phyloP scores from a whole-genome alignment of 2,329 filamentous ascomycete genomes.

The Cytospora schulzeri region DNA sequence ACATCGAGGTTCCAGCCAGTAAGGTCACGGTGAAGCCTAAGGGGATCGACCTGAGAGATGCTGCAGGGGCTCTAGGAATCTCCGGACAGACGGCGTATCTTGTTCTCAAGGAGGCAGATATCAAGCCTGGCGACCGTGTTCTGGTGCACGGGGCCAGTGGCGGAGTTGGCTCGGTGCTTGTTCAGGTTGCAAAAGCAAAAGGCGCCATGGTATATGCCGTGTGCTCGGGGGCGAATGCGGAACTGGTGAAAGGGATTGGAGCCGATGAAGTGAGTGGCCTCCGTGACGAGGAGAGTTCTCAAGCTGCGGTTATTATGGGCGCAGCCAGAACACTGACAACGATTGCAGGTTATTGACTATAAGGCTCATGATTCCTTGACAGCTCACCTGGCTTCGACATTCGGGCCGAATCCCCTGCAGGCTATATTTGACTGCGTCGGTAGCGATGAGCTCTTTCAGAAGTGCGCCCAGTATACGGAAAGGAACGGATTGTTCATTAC shows the following conservation, averaged over 20 bases:
- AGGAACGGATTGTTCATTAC: slow-evolving; percentile 39
- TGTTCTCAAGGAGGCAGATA: slow-evolving; percentile 32
- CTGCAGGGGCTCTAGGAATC: slow-evolving; percentile 39
- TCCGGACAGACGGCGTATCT: slow-evolving; percentile 40
- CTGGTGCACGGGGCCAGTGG: slow-evolving; percentile 55
- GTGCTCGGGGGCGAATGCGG: slow-evolving; percentile 50
- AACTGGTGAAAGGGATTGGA: slow-evolving; percentile 48
- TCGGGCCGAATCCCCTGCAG: slow-evolving; percentile 38
- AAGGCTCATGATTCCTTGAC: slow-evolving; percentile 41
- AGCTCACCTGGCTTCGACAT: slow-evolving; percentile 35
- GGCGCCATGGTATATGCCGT: slow-evolving; percentile 48
- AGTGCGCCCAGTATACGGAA: slow-evolving; percentile 44
- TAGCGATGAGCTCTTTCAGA: slow-evolving; percentile 47
- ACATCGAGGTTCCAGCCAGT: slow-evolving; percentile 37
- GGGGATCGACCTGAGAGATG: slow-evolving; percentile 29
- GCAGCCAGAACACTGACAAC: background rate
- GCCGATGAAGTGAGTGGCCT: slow-evolving; percentile 46
- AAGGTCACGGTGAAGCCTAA: slow-evolving; percentile 35
- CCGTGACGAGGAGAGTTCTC: too few species aligned
- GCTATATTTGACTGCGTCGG: slow-evolving; percentile 54
- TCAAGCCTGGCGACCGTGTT: slow-evolving; percentile 36
- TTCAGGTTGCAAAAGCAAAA: slow-evolving; percentile 48
- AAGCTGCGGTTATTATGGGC: too few species aligned
- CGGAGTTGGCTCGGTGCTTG: slow-evolving; percentile 49
- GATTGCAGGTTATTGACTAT: slow-evolving; percentile 45